Evolutionary conservation across 2,329 filamentous ascomycete genomes (phyloP).

Genomic region (Colletotrichum lindemuthianum): DNA sequence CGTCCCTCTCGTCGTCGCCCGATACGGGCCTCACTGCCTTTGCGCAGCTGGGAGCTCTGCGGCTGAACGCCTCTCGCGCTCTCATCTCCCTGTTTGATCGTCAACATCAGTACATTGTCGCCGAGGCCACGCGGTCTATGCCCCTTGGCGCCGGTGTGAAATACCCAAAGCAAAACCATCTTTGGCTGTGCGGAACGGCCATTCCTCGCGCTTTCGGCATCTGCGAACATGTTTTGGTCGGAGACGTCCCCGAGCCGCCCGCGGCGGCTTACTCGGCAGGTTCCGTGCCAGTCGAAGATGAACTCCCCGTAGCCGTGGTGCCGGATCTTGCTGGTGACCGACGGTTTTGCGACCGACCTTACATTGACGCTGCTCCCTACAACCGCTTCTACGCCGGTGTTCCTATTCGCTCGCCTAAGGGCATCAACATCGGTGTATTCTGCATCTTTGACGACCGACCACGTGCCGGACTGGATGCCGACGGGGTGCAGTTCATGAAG

Average conservation of each 20-base stretch:
- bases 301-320: slow-evolving; percentile 47
- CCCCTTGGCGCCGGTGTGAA: slow-evolving; percentile 45
- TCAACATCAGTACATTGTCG: slow-evolving; percentile 58
- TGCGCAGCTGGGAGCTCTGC: slow-evolving; percentile 58
- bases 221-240: slow-evolving; percentile 43
- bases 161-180: slow-evolving; percentile 21
- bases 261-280: slow-evolving; percentile 1
- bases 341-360: slow-evolving; percentile 44
- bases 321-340: slow-evolving; percentile 46
- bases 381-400: slow-evolving; percentile 54
- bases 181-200: slow-evolving; percentile 43
- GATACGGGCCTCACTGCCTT: slow-evolving; percentile 58
- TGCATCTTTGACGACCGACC: slow-evolving; percentile 46
- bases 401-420: slow-evolving; percentile 51
- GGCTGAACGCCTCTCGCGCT: slow-evolving; percentile 50
- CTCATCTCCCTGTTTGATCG: slow-evolving; percentile 63
- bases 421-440: slow-evolving; percentile 55
- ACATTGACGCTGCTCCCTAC: slow-evolving; percentile 39
- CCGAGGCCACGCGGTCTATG: slow-evolving; percentile 57
- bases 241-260: neutral
- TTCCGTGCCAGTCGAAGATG: neutral
- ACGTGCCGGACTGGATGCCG: slow-evolving; percentile 42
- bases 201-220: slow-evolving; percentile 44
- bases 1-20: slow-evolving; percentile 41
- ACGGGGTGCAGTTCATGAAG: slow-evolving; percentile 41